A percentile compares a stretch with the other conserved stretches of the same genome.
Conservation (phyloP, 371 early-diverging fungal genomes). For the Batrachochytrium dendrobatidis region DNA sequence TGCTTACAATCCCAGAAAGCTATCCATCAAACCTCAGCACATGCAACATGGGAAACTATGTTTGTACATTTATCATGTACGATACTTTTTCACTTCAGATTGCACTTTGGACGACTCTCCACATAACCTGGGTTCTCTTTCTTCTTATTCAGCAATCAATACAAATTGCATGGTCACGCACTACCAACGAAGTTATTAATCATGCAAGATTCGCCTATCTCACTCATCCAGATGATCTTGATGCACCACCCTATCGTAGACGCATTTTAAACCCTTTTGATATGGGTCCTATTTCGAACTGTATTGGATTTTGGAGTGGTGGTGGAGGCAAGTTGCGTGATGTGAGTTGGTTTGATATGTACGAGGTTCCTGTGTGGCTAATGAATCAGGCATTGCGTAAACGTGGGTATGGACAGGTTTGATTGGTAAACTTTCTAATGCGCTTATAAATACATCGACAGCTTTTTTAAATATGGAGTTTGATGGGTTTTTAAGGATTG, state of each 20-base stretch:
- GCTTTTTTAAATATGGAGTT: too few relatives aligned
- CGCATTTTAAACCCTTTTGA: slow-evolving; percentile 49
- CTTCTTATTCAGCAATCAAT: slow-evolving; percentile 66
- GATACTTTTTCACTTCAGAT: slow-evolving; percentile 66
- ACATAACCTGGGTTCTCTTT: slow-evolving; percentile 73
- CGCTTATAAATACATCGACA: too few relatives aligned
- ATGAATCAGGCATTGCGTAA: not conserved
- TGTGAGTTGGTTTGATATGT: slow-evolving; percentile 14
- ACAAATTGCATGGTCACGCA: slow-evolving; percentile 69
- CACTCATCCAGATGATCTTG: slow-evolving; percentile 30
- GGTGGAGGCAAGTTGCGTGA: slow-evolving; percentile 32
- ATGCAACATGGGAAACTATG: slow-evolving; percentile 27
- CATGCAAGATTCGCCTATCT: slow-evolving; percentile 37
- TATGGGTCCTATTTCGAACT: slow-evolving; percentile 62
- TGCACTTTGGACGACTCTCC: slow-evolving; percentile 62
- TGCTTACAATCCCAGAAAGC: not conserved
- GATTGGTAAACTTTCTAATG: slow-evolving; percentile 1
- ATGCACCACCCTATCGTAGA: slow-evolving; percentile 27
- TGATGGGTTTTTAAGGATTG: too few relatives aligned
- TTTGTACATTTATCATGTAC: slow-evolving; percentile 66
- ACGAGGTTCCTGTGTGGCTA: not conserved
- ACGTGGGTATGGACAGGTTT: not conserved
- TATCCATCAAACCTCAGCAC: not conserved
- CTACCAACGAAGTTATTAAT: slow-evolving; percentile 88
- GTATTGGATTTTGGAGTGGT: slow-evolving; percentile 74